A percentile compares a stretch with the other conserved stretches of the same genome.
These are phyloP conservation scores for Suillus ampliporus DNA, from an alignment of 768 basidiomycete species.

Conservation along the genomic window DNA sequence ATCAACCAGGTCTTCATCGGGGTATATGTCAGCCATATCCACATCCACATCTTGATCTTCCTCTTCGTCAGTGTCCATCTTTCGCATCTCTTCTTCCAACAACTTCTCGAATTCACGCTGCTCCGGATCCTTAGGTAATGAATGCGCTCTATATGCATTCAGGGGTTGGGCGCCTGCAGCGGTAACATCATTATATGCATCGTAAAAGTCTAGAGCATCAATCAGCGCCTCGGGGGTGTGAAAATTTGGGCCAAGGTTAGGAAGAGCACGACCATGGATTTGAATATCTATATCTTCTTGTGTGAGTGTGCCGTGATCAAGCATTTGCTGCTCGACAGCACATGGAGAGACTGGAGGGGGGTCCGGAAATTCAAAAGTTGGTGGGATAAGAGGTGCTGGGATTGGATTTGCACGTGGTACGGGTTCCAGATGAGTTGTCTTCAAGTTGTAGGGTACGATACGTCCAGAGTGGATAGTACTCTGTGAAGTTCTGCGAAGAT, in stretches of 20 bases:
- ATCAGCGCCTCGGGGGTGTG: constrained; percentile 5
- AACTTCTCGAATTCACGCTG: neutral
- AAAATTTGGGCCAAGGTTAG: constrained; percentile 8
- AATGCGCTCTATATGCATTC: neutral
- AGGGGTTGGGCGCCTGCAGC: constrained; percentile 5
- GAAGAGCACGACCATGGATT: constrained; percentile 2
- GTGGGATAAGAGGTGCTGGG: neutral
- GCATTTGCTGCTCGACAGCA: constrained; percentile 9
- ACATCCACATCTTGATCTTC: neutral
- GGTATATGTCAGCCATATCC: neutral
- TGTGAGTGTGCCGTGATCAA: constrained; percentile 8
- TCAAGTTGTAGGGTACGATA: too few relatives aligned
- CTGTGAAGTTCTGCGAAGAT: neutral
- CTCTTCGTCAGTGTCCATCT: neutral
- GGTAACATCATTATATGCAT: neutral
- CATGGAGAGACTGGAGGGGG: neutral
- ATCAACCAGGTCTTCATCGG: neutral
- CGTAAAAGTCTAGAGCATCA: neutral
- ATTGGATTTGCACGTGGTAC: neutral
- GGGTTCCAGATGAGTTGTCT: neutral
- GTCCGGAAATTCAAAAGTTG: constrained; percentile 4
- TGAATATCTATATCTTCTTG: constrained; percentile 9
- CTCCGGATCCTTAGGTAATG: constrained; percentile 5
- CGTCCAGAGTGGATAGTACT: too few relatives aligned
- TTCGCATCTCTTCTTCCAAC: neutral